Evolutionary conservation across 2,329 filamentous ascomycete species (phyloP).

Genomic region (Ophiostoma perfectum): DNA sequence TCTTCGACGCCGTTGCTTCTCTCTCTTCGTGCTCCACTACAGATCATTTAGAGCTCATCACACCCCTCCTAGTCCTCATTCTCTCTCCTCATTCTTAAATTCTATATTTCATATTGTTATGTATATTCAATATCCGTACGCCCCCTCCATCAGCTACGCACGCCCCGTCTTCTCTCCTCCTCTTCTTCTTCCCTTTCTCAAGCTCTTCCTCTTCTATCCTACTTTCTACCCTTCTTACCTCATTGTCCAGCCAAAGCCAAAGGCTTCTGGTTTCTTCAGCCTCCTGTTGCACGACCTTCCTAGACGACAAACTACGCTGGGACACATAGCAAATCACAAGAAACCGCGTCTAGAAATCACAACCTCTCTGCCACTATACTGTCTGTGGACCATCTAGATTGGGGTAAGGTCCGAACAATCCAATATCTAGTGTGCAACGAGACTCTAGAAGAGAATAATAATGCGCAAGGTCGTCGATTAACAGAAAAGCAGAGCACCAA

Average conservation of each 20-base stretch:
- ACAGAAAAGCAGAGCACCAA: no score
- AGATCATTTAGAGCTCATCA: background rate
- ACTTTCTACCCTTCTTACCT: background rate
- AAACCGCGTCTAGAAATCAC: no score
- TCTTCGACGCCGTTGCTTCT: background rate
- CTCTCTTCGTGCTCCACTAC: background rate
- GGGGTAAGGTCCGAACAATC: background rate
- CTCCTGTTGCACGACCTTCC: conserved; percentile 1
- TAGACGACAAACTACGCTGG: conserved; percentile 1
- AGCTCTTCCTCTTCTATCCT: background rate
- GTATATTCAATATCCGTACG: conserved; percentile 3
- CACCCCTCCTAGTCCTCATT: background rate
- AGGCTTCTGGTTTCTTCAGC: background rate
- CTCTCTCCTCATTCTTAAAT: background rate
- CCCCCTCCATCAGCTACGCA: conserved; percentile 12
- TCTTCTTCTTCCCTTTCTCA: background rate
- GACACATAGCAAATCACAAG: background rate
- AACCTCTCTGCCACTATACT: background rate
- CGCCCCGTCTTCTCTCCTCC: background rate
- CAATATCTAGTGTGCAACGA: background rate
- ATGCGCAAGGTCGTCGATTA: no score
- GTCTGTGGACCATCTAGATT: background rate
- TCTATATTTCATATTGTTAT: background rate
- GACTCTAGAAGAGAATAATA: no score
- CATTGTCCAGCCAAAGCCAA: background rate